Conservation (phyloP, 768 basidiomycete genomes). For the Agaricus sinodeliciosus region DNA sequence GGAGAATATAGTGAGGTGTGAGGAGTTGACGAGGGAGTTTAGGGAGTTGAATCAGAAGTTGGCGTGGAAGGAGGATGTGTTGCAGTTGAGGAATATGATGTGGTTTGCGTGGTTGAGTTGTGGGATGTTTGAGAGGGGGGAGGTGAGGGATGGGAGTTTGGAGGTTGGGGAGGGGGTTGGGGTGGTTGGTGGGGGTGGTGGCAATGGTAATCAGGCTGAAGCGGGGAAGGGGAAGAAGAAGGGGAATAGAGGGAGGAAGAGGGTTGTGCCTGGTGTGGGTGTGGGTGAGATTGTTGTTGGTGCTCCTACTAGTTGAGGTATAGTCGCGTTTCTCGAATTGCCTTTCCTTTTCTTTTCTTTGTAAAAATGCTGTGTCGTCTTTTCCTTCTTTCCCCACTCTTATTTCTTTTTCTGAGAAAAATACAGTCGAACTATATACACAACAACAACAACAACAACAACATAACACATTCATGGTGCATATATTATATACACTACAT, state of each 20-base stretch:
- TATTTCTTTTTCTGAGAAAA: no score
- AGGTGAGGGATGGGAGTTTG: not conserved
- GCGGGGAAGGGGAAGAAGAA: not conserved
- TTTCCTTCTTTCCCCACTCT: no score
- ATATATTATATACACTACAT: no score
- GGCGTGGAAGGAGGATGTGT: slow-evolving; percentile 92
- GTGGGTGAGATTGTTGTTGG: not conserved
- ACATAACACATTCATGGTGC: no score
- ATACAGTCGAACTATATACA: no score
- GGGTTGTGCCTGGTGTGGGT: not conserved
- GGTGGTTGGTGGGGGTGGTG: not conserved
- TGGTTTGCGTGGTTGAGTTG: slow-evolving; percentile 90
- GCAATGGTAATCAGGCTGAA: not conserved
- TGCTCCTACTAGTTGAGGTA: not conserved
- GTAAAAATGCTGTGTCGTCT: no score
- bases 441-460: no score
- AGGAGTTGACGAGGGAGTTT: slow-evolving; percentile 82
- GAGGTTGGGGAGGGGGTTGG: not conserved
- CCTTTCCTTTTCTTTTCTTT: no score
- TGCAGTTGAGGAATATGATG: slow-evolving; percentile 89
- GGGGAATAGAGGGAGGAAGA: slow-evolving; percentile 4
- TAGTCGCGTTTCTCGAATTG: no score
- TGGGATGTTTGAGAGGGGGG: slow-evolving; percentile 25
- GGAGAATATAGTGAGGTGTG: slow-evolving; percentile 85
- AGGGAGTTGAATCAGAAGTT: slow-evolving; percentile 81